Percentiles rank a stretch among this genome's conserved stretches.
These are phyloP conservation scores for Trichosporon asahii DNA, from an alignment of 1,284 basidiomycete species.

Conservation along the genomic window DNA sequence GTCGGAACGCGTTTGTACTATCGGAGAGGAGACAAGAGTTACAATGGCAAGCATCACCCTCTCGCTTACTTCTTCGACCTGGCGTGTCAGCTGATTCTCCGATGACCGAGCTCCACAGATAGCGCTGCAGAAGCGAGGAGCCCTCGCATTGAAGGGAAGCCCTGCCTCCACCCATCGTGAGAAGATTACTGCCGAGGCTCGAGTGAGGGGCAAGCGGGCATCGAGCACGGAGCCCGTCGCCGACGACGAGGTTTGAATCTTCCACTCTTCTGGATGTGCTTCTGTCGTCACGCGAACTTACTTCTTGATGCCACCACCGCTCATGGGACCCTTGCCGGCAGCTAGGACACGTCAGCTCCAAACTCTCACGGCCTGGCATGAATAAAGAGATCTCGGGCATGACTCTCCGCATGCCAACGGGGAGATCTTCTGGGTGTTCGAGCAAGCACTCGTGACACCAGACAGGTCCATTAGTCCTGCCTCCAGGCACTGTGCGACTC, in stretches of 20 bases:
- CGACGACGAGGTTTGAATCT: background rate
- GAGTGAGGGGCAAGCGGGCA: background rate
- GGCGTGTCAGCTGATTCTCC: background rate
- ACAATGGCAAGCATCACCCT: background rate
- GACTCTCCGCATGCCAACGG: background rate
- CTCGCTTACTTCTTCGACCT: constrained; percentile 3
- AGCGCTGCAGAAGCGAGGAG: background rate
- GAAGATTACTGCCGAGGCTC: background rate
- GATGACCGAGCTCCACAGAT: background rate
- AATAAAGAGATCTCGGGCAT: background rate
- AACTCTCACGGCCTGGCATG: background rate
- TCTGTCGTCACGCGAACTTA: constrained; percentile 22
- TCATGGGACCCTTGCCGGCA: constrained; percentile 37
- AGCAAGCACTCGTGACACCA: background rate
- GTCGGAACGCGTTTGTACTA: background rate
- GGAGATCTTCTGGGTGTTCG: background rate
- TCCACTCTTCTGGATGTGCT: background rate
- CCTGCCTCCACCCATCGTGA: background rate
- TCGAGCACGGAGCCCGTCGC: background rate
- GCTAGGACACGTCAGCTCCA: constrained; percentile 25
- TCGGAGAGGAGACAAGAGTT: background rate
- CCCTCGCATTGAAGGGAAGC: background rate
- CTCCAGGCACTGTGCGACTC: background rate
- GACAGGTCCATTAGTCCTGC: background rate
- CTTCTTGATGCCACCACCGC: constrained; percentile 46